Conservation (phyloP, 352 stramenopile species). For the Aphanomyces euteiches region DNA sequence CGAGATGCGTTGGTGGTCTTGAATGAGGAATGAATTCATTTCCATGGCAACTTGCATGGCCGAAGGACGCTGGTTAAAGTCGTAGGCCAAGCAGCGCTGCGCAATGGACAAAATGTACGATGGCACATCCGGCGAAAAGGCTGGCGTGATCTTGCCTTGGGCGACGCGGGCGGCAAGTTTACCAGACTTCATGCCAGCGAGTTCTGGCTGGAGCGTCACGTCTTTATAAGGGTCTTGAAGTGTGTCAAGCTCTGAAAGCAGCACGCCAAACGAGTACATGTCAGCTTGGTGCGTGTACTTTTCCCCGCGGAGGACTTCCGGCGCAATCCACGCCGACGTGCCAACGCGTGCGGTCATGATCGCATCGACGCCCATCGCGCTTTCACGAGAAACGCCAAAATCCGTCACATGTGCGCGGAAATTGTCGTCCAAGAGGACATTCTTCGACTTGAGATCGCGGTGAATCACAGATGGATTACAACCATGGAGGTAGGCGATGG, state of each 20-base stretch:
- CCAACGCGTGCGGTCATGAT: constrained; percentile 61
- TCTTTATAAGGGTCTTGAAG: constrained; percentile 25
- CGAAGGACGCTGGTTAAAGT: constrained; percentile 16
- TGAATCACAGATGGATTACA: constrained; percentile 19
- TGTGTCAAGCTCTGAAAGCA: constrained; percentile 56
- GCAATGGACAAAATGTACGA: constrained; percentile 2
- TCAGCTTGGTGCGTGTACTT: constrained; percentile 57
- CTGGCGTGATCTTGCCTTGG: constrained; percentile 22
- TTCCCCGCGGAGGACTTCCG: constrained; percentile 61
- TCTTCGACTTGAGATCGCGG: constrained; percentile 49
- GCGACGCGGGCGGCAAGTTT: constrained; percentile 21
- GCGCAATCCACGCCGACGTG: constrained; percentile 75
- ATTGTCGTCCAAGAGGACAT: constrained; percentile 41
- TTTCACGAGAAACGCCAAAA: constrained; percentile 51
- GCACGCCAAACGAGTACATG: constrained; percentile 66
- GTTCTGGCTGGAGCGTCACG: constrained; percentile 14
- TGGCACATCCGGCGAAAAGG: not conserved
- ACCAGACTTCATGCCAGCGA: not conserved
- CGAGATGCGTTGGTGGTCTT: constrained; percentile 21
- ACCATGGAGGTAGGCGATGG: constrained; percentile 23
- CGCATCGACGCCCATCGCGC: constrained; percentile 27
- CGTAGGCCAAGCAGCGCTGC: constrained; percentile 6
- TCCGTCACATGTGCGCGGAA: constrained; percentile 53
- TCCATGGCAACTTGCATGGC: constrained; percentile 27
- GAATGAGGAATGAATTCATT: constrained; percentile 17